phyloP scores from a whole-genome alignment of 495 filamentous ascomycete genomes.

The Aspergillus funiculosus region DNA sequence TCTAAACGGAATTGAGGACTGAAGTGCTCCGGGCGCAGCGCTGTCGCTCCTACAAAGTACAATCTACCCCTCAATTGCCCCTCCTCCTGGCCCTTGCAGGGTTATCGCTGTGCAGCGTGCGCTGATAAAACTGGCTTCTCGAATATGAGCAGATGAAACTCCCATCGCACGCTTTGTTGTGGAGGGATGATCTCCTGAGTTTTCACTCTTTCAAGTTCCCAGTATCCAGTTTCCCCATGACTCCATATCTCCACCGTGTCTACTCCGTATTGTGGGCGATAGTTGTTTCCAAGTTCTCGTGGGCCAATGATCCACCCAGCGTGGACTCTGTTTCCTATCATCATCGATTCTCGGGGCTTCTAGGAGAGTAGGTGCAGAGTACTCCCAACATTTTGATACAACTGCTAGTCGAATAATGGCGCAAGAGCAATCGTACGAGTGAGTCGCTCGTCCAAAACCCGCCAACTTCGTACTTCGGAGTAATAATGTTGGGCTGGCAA shows the following conservation, averaged over 20 bases:
- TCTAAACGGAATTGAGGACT: no score
- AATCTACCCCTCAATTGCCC: conserved; percentile 1
- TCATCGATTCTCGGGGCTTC: neutral
- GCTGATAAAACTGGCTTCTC: conserved; percentile 2
- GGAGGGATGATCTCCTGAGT: neutral
- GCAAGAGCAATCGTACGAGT: neutral
- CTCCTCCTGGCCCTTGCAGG: conserved; percentile 3
- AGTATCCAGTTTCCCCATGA: conserved; percentile 1
- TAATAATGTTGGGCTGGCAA: conserved; percentile 4
- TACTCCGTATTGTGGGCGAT: no score
- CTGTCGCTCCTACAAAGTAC: no score
- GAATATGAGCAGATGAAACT: neutral
- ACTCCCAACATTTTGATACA: no score
- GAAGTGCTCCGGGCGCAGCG: neutral
- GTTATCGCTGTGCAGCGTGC: conserved; percentile 1
- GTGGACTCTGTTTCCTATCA: neutral
- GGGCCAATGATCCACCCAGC: neutral
- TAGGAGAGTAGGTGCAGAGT: neutral
- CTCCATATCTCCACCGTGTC: neutral
- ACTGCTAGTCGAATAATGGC: neutral
- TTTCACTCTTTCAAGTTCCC: conserved; percentile 6
- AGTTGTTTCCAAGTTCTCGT: neutral
- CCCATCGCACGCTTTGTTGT: neutral
- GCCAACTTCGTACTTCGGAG: no score
- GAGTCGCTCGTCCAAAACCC: no score